Evolutionary conservation across 345 rosid genomes (phyloP).

Genomic region (Mallotus nudiflorus): DNA sequence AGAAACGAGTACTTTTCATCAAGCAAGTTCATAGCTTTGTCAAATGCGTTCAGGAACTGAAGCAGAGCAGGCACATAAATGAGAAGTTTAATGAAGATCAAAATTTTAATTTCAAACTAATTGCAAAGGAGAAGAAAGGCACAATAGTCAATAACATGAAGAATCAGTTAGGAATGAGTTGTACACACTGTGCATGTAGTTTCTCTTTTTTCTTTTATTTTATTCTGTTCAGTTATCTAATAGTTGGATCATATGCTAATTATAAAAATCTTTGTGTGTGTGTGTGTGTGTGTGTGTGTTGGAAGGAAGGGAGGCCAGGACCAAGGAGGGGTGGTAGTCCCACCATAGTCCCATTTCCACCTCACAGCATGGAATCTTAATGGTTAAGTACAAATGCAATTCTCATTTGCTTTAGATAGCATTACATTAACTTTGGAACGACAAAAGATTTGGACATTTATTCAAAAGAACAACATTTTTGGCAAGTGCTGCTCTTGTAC

Average conservation of each 20-base stretch:
- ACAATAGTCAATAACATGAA: neutral
- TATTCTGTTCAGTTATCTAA: conserved; percentile 3
- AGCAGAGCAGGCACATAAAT: conserved; percentile 21
- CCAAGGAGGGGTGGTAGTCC: too few relatives aligned
- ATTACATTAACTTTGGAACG: conserved; percentile 2
- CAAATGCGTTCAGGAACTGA: conserved; percentile 76
- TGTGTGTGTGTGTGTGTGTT: too few relatives aligned
- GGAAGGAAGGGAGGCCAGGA: too few relatives aligned
- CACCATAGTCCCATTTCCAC: neutral
- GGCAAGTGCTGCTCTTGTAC: neutral
- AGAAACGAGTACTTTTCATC: conserved; percentile 63
- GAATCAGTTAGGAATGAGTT: neutral
- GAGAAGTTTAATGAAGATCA: neutral
- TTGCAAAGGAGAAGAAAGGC: neutral
- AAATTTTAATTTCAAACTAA: neutral
- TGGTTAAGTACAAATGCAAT: neutral
- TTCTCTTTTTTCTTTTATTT: neutral
- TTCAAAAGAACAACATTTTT: neutral
- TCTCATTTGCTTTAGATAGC: neutral
- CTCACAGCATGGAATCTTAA: neutral
- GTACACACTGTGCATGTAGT: neutral
- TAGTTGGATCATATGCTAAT: neutral
- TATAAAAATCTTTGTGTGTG: neutral
- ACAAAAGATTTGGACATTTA: neutral
- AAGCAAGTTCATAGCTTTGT: conserved; percentile 66